Evolutionary conservation across 495 filamentous ascomycete genomes (phyloP).

Genomic region (Xylaria grammica): DNA sequence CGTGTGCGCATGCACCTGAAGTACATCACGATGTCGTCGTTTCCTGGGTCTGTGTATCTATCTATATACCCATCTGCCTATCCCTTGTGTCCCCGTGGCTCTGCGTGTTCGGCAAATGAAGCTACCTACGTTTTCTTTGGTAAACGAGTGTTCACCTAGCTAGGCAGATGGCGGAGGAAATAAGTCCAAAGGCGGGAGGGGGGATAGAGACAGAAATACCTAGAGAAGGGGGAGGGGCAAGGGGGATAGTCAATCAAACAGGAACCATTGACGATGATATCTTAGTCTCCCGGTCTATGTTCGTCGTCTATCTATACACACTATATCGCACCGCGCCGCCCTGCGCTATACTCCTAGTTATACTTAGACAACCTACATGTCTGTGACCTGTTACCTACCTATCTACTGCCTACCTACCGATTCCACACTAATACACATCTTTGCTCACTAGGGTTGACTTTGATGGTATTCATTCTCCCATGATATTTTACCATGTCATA

Average conservation of each 20-base stretch:
- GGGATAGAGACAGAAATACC: neutral
- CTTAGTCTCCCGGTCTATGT: neutral
- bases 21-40: constrained; percentile 11
- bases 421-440: constrained; percentile 16
- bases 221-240: neutral
- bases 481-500: constrained; percentile 17
- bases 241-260: neutral
- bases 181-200: no score
- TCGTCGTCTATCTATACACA: neutral
- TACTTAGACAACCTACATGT: neutral
- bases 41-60: constrained; percentile 4
- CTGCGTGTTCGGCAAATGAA: constrained; percentile 2
- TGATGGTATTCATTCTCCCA: constrained; percentile 17
- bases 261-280: constrained; percentile 5
- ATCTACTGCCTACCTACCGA: constrained; percentile 13
- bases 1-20: neutral
- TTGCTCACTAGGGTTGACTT: constrained; percentile 10
- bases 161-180: neutral
- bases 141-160: neutral
- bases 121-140: neutral
- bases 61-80: constrained; percentile 6
- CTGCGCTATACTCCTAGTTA: neutral
- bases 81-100: constrained; percentile 16
- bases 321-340: neutral
- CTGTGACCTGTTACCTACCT: constrained; percentile 26